Evolutionary conservation across 1,284 basidiomycete species (phyloP).

Genomic region (Dichomitus squalens): DNA sequence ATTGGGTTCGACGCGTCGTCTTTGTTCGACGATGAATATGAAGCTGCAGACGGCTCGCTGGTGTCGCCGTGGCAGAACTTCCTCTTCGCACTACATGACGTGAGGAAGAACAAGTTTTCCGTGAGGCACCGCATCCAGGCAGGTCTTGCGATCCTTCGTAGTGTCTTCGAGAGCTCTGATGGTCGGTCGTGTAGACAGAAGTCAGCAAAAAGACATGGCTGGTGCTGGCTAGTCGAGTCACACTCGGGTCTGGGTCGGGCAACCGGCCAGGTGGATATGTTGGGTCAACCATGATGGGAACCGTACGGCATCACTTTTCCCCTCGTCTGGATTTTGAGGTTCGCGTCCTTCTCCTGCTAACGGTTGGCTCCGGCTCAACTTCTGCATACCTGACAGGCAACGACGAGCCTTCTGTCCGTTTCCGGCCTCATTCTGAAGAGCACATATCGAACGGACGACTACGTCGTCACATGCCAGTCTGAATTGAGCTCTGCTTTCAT

Average conservation of each 20-base stretch:
- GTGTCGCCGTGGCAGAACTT: constrained; percentile 14
- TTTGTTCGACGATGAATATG: constrained; percentile 35
- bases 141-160: not conserved
- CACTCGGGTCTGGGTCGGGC: constrained; percentile 5
- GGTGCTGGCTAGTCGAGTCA: constrained; percentile 17
- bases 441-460: constrained; percentile 30
- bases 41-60: constrained; percentile 12
- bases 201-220: constrained; percentile 31
- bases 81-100: constrained; percentile 14
- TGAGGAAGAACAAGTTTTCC: constrained; percentile 11
- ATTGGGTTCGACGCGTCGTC: constrained; percentile 54
- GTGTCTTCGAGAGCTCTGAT: constrained; percentile 4
- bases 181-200: constrained; percentile 23
- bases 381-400: constrained; percentile 26
- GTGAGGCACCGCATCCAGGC: constrained; percentile 27
- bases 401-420: constrained; percentile 30
- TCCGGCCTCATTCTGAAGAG: constrained; percentile 29
- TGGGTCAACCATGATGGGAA: constrained; percentile 41
- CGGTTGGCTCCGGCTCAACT: constrained; percentile 1
- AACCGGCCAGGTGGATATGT: constrained; percentile 3
- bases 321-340: constrained; percentile 45
- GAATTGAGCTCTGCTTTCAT: constrained; percentile 12
- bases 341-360: constrained; percentile 12
- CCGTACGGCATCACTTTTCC: constrained; percentile 52
- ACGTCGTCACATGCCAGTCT: constrained; percentile 26